Evolutionary conservation across 192 early-diverging fungal species (phyloP).

Genomic region (Chytriomyces hyalinus): DNA sequence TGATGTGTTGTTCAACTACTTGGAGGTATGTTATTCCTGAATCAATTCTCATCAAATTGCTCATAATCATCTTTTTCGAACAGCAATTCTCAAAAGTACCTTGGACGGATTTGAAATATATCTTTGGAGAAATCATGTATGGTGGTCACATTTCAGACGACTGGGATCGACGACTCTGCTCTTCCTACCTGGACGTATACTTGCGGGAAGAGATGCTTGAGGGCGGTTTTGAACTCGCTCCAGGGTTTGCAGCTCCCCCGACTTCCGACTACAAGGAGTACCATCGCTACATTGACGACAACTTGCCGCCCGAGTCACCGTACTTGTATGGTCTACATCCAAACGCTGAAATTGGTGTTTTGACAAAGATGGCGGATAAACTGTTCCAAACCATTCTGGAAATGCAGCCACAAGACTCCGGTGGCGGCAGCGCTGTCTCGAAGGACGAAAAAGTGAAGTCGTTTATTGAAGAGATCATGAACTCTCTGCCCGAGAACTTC

Average conservation of each 20-base stretch:
- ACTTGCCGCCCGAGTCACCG: slow-evolving; percentile 65
- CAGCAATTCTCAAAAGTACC: slow-evolving; percentile 67
- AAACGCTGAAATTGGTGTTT: slow-evolving; percentile 71
- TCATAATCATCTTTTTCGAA: slow-evolving; percentile 10
- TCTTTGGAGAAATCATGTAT: slow-evolving; percentile 74
- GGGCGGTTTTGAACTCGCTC: slow-evolving; percentile 66
- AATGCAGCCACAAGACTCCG: slow-evolving; percentile 68
- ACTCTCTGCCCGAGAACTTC: slow-evolving; percentile 61
- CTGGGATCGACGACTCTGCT: slow-evolving; percentile 67
- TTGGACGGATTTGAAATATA: slow-evolving; percentile 69
- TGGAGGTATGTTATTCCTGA: slow-evolving; percentile 42
- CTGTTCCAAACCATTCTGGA: slow-evolving; percentile 72
- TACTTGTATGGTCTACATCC: slow-evolving; percentile 70
- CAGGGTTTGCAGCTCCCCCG: slow-evolving; percentile 61
- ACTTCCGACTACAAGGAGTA: slow-evolving; percentile 71
- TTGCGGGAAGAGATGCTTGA: slow-evolving; percentile 68
- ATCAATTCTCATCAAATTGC: background rate
- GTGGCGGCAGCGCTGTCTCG: slow-evolving; percentile 57
- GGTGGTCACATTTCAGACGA: slow-evolving; percentile 75
- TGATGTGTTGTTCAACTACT: slow-evolving; percentile 68
- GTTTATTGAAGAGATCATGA: slow-evolving; percentile 65
- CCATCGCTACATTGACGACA: slow-evolving; percentile 70
- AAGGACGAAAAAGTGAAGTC: slow-evolving; percentile 70
- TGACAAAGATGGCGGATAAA: slow-evolving; percentile 67
- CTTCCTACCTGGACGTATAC: slow-evolving; percentile 66